Percentiles rank a stretch among this genome's conserved stretches.
Conservation (phyloP, 768 basidiomycete species). For the Calocera viscosa region DNA sequence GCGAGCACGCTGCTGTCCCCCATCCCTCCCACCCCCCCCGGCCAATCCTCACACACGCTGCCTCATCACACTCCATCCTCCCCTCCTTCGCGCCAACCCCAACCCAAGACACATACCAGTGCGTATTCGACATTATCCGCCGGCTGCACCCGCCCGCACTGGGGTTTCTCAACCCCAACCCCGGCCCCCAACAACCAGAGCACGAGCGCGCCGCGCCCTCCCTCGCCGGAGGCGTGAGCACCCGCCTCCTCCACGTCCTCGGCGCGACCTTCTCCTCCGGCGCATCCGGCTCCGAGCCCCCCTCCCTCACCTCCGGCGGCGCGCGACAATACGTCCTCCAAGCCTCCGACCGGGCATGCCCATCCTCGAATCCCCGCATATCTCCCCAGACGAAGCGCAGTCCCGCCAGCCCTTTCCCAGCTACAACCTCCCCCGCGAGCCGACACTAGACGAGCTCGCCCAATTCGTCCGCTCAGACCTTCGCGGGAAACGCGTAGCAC, state of each 20-base stretch:
- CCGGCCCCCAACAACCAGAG: too few relatives aligned
- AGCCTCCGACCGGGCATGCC: conserved; percentile 45
- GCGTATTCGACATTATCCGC: conserved; percentile 47
- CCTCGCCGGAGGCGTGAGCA: background rate
- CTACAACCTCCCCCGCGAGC: conserved; percentile 50
- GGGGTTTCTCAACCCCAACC: too few relatives aligned
- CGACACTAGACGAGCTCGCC: conserved; percentile 63
- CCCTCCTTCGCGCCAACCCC: conserved; percentile 10
- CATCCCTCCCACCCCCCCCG: conserved; percentile 38
- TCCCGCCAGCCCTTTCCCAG: conserved; percentile 36
- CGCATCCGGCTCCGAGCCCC: background rate
- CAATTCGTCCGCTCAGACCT: conserved; percentile 63
- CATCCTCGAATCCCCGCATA: conserved; percentile 44
- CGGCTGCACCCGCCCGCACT: conserved; percentile 30
- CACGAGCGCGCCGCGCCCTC: background rate
- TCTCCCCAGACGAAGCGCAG: conserved; percentile 37
- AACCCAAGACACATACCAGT: conserved; percentile 28
- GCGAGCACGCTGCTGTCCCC: too few relatives aligned
- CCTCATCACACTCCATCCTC: conserved; percentile 19
- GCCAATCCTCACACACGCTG: conserved; percentile 24
- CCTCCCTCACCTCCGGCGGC: background rate
- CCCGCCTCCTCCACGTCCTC: conserved; percentile 12
- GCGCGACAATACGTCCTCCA: conserved; percentile 29
- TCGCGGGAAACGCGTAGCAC: conserved; percentile 65
- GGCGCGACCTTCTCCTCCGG: conserved; percentile 12